Percentiles rank a stretch among this genome's conserved stretches.
Conservation (phyloP, 345 rosid species). For the Camelina laxa region DNA sequence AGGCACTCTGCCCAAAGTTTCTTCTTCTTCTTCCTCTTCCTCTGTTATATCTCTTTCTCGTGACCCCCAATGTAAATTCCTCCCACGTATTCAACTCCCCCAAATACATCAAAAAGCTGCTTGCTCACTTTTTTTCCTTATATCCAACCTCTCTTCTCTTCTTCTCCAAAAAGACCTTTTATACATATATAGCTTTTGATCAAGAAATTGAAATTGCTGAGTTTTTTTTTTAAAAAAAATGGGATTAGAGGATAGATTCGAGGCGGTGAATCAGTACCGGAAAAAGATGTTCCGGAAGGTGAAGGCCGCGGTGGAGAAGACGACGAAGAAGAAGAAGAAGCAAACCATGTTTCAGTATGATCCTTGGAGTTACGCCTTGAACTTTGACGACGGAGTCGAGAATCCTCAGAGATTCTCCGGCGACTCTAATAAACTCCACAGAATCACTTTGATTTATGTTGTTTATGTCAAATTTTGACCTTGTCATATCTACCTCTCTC, state of each 20-base stretch:
- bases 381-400: conserved; percentile 72
- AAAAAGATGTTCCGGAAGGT: conserved; percentile 31
- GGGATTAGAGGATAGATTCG: conserved; percentile 34
- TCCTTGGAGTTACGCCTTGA: conserved; percentile 84
- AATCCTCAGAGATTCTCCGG: conserved; percentile 26
- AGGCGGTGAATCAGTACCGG: conserved; percentile 40
- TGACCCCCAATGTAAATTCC: conserved; percentile 44
- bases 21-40: conserved; percentile 45
- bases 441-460: conserved; percentile 47
- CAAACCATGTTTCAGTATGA: conserved; percentile 79
- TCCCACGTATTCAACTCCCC: conserved; percentile 35
- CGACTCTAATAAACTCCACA: conserved; percentile 35
- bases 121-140: conserved; percentile 24
- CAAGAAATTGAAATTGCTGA: neutral
- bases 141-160: neutral
- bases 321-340: conserved; percentile 35
- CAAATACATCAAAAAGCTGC: conserved; percentile 22
- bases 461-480: conserved; percentile 51
- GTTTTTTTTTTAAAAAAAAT: conserved; percentile 4
- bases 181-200: neutral
- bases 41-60: conserved; percentile 45
- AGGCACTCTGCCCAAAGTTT: conserved; percentile 48
- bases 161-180: conserved; percentile 17
- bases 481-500: conserved; percentile 6
- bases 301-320: conserved; percentile 36